These are phyloP conservation scores for Mycena alexandri DNA, from an alignment of 768 basidiomycete genomes.

Conservation along the genomic window DNA sequence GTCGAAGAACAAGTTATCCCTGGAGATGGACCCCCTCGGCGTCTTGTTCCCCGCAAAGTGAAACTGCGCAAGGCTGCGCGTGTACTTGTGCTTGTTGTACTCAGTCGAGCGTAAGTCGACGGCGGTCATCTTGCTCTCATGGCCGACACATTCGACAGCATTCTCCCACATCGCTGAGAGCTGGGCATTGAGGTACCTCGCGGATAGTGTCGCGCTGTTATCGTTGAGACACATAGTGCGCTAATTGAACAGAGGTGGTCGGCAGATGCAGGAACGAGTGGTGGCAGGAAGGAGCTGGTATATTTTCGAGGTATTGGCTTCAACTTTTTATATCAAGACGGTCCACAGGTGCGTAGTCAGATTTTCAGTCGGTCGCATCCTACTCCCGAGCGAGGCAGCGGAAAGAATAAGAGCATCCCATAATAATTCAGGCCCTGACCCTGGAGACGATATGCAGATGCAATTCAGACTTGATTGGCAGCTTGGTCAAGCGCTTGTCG, in stretches of 20 bases:
- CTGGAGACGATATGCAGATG: background rate
- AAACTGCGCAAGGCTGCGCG: conserved; percentile 27
- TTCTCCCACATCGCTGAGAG: conserved; percentile 26
- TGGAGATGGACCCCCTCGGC: background rate
- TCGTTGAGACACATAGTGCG: conserved; percentile 20
- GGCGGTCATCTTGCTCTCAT: conserved; percentile 12
- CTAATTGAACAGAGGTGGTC: background rate
- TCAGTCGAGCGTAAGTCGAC: conserved; percentile 9
- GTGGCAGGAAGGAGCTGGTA: background rate
- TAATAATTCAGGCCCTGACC: background rate
- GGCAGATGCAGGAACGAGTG: background rate
- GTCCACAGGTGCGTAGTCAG: background rate
- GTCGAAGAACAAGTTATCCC: conserved; percentile 33
- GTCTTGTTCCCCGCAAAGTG: conserved; percentile 17
- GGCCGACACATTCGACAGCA: conserved; percentile 20
- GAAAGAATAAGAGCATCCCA: background rate
- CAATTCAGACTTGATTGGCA: background rate
- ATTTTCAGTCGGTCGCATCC: background rate
- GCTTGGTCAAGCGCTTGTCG: background rate
- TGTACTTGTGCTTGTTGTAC: conserved; percentile 21
- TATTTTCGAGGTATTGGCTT: conserved; percentile 2
- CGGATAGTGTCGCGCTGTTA: conserved; percentile 20
- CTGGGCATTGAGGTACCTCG: conserved; percentile 26
- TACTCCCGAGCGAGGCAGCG: background rate
- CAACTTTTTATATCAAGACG: background rate